Base-by-base conservation (phyloP, 306 rosid genomes). In the Adenanthera pavonina region DNA sequence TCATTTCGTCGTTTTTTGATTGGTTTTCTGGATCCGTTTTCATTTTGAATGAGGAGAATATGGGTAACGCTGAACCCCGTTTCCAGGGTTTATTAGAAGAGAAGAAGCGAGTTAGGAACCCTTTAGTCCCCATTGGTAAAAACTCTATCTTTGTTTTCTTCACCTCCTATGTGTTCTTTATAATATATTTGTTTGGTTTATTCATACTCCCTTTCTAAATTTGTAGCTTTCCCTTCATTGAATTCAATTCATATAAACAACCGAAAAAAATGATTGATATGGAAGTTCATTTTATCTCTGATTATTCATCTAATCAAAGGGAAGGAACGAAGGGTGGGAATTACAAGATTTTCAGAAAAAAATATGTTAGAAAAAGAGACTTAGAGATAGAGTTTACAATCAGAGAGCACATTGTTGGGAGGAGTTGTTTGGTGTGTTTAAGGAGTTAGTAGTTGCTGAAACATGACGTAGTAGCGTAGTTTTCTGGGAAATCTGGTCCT, bases 51-150 rank as follows among this genome's bases (percentile, higher is more conserved):
- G 30, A 43, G 81, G 81, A 80, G 87, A 82, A 84, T 65, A 88
- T 89, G 97, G 84, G 80, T 43, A 69, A 79, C 19, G 82, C 85
- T 1, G 92, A 89, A 56, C 88, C 90, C 78, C 64, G 76, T 71
- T 83, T 80, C 44, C 92, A 89, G 46, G 94, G 85, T 7, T 87
- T 89, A 65, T 79, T 89, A 15, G 82, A 47, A 49, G 94, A 89
- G 59, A 92, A 91, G 89, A 92, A 91, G 89, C 92, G 95, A 72
- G 81, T 77, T 40, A 86, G 92, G 84, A 95, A 92, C 90, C 97
- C 98, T 74, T 60, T 80, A 1, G 98, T 95, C 25, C 97, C 98
- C 61, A 34, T 92, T 38, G 97, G 98, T 95, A 89, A 85, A 8
- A 8, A 17, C 20, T 54, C 30, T 17, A 38, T 74, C 48, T 76